Percentiles rank a stretch among this genome's conserved stretches.
phyloP scores from a whole-genome alignment of 768 basidiomycete genomes.

The Multifurca ochricompacta region DNA sequence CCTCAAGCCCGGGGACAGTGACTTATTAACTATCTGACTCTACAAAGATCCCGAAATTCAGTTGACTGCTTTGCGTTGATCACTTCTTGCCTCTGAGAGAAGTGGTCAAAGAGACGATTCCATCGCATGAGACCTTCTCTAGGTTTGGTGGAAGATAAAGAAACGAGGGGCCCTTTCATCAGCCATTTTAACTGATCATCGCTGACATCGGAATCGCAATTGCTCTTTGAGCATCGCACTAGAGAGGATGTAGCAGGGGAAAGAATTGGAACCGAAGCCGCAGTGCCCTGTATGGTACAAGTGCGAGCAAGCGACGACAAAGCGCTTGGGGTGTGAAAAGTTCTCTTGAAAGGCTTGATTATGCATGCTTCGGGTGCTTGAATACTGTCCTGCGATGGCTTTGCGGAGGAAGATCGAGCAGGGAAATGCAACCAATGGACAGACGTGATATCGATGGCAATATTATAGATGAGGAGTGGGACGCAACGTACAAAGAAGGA shows the following conservation, averaged over 20 bases:
- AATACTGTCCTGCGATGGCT: constrained; percentile 3
- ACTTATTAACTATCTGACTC: constrained; percentile 3
- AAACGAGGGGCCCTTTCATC: constrained; percentile 9
- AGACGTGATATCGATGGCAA: constrained; percentile 9
- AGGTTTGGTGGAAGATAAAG: constrained; percentile 16
- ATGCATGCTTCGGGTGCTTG: background rate
- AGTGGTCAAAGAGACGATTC: constrained; percentile 5
- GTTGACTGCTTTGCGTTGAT: constrained; percentile 11
- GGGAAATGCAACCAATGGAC: constrained; percentile 6
- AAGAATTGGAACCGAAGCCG: constrained; percentile 15
- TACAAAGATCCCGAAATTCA: constrained; percentile 16
- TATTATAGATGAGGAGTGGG: constrained; percentile 15
- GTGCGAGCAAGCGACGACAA: constrained; percentile 8
- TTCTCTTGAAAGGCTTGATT: background rate
- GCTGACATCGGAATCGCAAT: background rate
- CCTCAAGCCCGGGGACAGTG: constrained; percentile 6
- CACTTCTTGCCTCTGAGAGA: background rate
- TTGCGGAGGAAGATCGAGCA: constrained; percentile 2
- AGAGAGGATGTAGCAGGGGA: constrained; percentile 14
- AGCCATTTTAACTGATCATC: constrained; percentile 8
- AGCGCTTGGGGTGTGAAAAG: constrained; percentile 16
- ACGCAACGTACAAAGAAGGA: background rate
- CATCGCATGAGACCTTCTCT: background rate
- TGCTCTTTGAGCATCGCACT: constrained; percentile 10
- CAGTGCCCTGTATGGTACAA: constrained; percentile 8